These are phyloP conservation scores for Penicillium canariense DNA, from an alignment of 495 filamentous ascomycete genomes.

Conservation along the genomic window DNA sequence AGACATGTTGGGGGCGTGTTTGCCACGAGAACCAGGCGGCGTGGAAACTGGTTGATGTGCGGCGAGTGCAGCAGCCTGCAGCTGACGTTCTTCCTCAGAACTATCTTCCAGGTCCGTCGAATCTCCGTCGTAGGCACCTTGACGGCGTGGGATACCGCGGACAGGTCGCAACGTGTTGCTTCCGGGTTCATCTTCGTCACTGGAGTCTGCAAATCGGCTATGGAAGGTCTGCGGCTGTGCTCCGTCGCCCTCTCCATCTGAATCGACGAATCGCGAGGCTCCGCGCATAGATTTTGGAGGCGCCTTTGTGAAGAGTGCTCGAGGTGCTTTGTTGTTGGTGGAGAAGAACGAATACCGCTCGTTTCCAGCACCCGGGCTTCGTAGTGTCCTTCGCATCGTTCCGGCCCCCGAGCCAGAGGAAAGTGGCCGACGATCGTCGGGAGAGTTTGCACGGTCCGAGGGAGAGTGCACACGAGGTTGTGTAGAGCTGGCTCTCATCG, in stretches of 20 bases:
- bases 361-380: slow-evolving; percentile 30
- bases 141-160: slow-evolving; percentile 60
- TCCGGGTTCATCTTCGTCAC: slow-evolving; percentile 61
- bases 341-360: slow-evolving; percentile 46
- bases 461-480: slow-evolving; percentile 23
- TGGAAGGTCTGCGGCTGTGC: slow-evolving; percentile 42
- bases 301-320: slow-evolving; percentile 32
- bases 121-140: slow-evolving; percentile 54
- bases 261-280: slow-evolving; percentile 62
- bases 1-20: slow-evolving; percentile 27
- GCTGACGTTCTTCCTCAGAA: slow-evolving; percentile 42
- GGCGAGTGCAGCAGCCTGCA: slow-evolving; percentile 10
- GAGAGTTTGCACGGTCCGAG: slow-evolving; percentile 30
- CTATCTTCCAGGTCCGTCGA: slow-evolving; percentile 70
- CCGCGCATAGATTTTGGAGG: slow-evolving; percentile 12
- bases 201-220: slow-evolving; percentile 80
- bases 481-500: slow-evolving; percentile 46
- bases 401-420: slow-evolving; percentile 33
- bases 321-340: slow-evolving; percentile 45
- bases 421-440: slow-evolving; percentile 29
- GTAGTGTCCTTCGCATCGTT: slow-evolving; percentile 52
- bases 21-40: slow-evolving; percentile 16
- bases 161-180: slow-evolving; percentile 52
- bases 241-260: slow-evolving; percentile 67
- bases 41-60: slow-evolving; percentile 4